Evolutionary conservation across 352 stramenopile species (phyloP), one percentile per base, ranked within the genome.

Genomic region (Phytopythium oedochilum): DNA sequence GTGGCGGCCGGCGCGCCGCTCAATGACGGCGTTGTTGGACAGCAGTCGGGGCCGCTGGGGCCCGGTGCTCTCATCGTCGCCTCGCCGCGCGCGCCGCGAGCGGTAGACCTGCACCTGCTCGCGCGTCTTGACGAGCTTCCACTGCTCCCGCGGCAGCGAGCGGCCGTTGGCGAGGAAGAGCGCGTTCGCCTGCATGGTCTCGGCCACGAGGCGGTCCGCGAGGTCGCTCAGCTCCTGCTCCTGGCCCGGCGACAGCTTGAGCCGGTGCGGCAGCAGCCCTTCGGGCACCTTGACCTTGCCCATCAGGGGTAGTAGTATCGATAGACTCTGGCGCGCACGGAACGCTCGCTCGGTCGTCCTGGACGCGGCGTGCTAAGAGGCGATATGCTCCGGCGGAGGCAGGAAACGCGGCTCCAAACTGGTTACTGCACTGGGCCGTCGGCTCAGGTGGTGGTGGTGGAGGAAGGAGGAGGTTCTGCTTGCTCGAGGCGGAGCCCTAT

Each of bases 21-120:
- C 66, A 22, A 66, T 61, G 7, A 73, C 45, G 18, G 66, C 73
- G 32, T 72, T 71, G 31, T 68, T 65, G n/a, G 72, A 82, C 38
- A 82, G 57, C 49, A 82, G 57, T 7, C 66, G 63, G 11, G 72
- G 72, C 40, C 72, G 66, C 65, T 71, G 71, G 25, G 59, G 58
- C 14, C 67, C 43, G 17, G 42, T 12, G 42, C 23, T 3, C 3
- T 69, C 62, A 20, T 71, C 68, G 46, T 63, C 70, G 28, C 47
- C 45, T 5, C n/a, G 10, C 42, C 47, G 68, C 18, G 61, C 20
- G 18, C 69, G 62, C 50, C 78, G 69, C 36, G 77, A 73, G 32
- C 73, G 66, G 46, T 82, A 88, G n/a, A 86, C 63, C 35, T 79
- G 64, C 22, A 88, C 52, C 52, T 81, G 64, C 42, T 88, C 75